Evolutionary conservation across 2,329 filamentous ascomycete species (phyloP).

Genomic region (Xylariomycetidae sp.): DNA sequence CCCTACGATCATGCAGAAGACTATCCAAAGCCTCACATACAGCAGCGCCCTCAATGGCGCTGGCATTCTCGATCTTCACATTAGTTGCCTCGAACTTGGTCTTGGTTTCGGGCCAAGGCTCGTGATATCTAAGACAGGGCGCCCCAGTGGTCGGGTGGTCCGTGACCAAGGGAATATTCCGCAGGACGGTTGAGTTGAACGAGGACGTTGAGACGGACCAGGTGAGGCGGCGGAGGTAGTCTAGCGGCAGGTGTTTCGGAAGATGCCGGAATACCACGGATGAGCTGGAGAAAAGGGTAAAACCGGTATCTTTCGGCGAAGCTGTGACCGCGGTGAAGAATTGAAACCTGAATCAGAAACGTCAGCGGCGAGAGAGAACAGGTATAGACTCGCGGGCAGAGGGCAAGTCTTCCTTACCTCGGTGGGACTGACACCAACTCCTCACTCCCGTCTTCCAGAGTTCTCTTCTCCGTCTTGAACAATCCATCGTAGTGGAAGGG

Average conservation of each 20-base stretch:
- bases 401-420: conserved; percentile 23
- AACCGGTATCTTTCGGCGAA: conserved; percentile 46
- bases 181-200: conserved; percentile 40
- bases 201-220: conserved; percentile 46
- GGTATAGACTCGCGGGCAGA: neutral
- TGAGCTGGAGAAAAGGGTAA: conserved; percentile 50
- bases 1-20: conserved; percentile 44
- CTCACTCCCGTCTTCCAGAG: conserved; percentile 33
- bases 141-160: conserved; percentile 39
- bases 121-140: conserved; percentile 50
- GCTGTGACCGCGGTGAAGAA: conserved; percentile 44
- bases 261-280: conserved; percentile 45
- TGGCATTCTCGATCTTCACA: conserved; percentile 36
- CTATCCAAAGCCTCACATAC: conserved; percentile 36
- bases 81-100: conserved; percentile 45
- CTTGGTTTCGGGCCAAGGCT: conserved; percentile 48
- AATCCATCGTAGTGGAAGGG: conserved; percentile 55
- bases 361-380: neutral
- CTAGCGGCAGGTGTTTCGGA: conserved; percentile 29
- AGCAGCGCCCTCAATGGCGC: conserved; percentile 9
- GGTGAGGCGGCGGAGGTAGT: conserved; percentile 34
- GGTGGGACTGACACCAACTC: conserved; percentile 39
- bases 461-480: conserved; percentile 46
- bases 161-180: conserved; percentile 38
- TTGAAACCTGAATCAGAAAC: conserved; percentile 36